Base-by-base conservation (phyloP, 2,329 filamentous ascomycete genomes). In the Tolypocladium cylindrosporum region DNA sequence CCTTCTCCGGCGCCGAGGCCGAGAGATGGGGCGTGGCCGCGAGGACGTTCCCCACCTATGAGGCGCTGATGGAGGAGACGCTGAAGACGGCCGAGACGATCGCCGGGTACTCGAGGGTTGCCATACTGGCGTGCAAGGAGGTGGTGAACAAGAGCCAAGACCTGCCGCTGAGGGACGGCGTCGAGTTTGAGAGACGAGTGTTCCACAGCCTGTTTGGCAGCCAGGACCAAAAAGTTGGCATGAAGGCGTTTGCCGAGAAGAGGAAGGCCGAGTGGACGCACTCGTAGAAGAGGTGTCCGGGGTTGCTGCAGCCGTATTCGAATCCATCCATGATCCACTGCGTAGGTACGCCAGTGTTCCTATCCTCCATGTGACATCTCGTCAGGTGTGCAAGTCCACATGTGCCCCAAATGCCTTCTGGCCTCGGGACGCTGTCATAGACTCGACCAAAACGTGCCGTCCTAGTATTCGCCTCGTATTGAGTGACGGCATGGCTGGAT, bases 111-210 rank as follows among this genome's bases (percentile, higher is more conserved):
- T 92, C 89, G 56, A 85, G 82, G 69, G 87, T 99, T n/a, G 89
- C 93, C 1, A 85, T 96, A 59, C 86, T 91, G 76, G 94, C 89
- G 13, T 88, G 84, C 58, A 99, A 99, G 81, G 94, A 99, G 79
- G 93, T 94, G n/a, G 93, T 99, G 58, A 96, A 97, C 73, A 97
- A 97, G 86, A 96, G 91, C 73, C 92, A 97, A 79, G 94, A 99
- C 67, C 75, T 96, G 65, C 80, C 87, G 4, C 77, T 99, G 60
- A 79, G 89, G 65, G 94, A 97, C 68, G 94, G 94, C 16, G 89
- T 99, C 1, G 94, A 99, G 76, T 97, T 86, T 75, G 94, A 99
- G 82, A 82, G 94, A 69, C 84, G 92, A 56, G 81, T 97, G 40
- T 99, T 99, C 79, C 94, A 99, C 75, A 83, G 86, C 34, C 70